Evolutionary conservation across 345 rosid species (phyloP).

Genomic region (Kandelia obovata): DNA sequence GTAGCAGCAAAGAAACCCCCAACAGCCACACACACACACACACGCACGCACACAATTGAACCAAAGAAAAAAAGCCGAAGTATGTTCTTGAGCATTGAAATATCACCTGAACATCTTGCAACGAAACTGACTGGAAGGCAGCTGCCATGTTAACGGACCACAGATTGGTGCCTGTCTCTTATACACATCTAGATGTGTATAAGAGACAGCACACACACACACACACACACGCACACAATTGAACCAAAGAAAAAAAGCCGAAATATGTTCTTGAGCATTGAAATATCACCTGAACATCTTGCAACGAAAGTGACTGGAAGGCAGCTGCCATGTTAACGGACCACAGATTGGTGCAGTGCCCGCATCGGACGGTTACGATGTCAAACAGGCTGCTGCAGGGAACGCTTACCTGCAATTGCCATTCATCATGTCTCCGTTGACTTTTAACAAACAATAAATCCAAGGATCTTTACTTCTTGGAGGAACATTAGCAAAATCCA

Average conservation of each 20-base stretch:
- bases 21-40: too few species aligned
- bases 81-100: neutral
- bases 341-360: slow-evolving; percentile 96
- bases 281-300: slow-evolving; percentile 55
- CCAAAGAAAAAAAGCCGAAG: neutral
- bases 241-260: neutral
- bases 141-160: slow-evolving; percentile 99
- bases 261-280: neutral
- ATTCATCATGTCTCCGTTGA: neutral
- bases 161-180: slow-evolving; percentile 87
- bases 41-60: too few species aligned
- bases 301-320: slow-evolving; percentile 77
- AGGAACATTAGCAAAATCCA: neutral
- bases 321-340: slow-evolving; percentile 98
- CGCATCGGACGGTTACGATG: slow-evolving; percentile 95
- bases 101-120: slow-evolving; percentile 68
- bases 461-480: neutral
- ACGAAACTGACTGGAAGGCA: slow-evolving; percentile 73
- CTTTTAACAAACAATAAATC: neutral
- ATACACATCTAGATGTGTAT: too few species aligned
- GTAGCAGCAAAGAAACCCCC: neutral
- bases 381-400: slow-evolving; percentile 88
- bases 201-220: too few species aligned
- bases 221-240: too few species aligned
- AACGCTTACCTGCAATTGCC: slow-evolving; percentile 72